These are phyloP conservation scores for Bodo saltans DNA, from an alignment of 78 protist genomes.

Conservation along the genomic window DNA sequence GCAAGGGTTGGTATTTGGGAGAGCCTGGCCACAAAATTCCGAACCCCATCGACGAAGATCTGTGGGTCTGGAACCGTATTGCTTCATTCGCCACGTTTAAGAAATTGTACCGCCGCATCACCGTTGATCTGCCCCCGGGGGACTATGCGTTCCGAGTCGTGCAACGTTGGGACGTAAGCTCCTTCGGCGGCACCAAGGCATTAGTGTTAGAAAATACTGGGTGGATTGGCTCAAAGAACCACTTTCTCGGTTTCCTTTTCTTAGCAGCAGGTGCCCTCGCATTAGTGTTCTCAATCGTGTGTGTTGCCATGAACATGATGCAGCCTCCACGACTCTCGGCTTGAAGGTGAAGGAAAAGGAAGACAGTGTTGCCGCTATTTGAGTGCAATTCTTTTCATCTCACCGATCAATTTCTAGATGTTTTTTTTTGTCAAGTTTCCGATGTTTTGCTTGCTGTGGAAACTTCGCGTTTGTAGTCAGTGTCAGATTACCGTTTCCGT, in stretches of 20 bases:
- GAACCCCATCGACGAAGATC: conserved; percentile 64
- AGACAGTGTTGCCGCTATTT: no score
- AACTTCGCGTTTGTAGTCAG: no score
- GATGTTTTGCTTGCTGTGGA: no score
- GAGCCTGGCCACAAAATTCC: conserved; percentile 28
- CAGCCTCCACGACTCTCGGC: no score
- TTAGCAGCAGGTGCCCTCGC: conserved; percentile 66
- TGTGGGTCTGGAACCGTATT: conserved; percentile 88
- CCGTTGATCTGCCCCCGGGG: conserved; percentile 48
- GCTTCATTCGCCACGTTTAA: conserved; percentile 86
- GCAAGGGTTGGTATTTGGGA: background rate
- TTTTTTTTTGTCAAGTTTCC: no score
- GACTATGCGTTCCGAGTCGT: conserved; percentile 15
- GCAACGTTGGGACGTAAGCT: conserved; percentile 53
- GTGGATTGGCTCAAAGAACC: conserved; percentile 88
- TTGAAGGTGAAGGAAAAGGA: no score
- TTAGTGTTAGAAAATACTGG: conserved; percentile 69
- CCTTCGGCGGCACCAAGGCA: conserved; percentile 70
- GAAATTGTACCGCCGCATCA: conserved; percentile 70
- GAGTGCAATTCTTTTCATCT: no score
- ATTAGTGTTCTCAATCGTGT: conserved; percentile 58
- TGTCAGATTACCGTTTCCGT: no score
- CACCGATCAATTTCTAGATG: no score
- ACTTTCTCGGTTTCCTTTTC: conserved; percentile 75
- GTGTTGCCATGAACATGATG: conserved; percentile 27